These are phyloP conservation scores for Kodamaea sagamina DNA, from an alignment of 805 yeast genomes.

Conservation along the genomic window DNA sequence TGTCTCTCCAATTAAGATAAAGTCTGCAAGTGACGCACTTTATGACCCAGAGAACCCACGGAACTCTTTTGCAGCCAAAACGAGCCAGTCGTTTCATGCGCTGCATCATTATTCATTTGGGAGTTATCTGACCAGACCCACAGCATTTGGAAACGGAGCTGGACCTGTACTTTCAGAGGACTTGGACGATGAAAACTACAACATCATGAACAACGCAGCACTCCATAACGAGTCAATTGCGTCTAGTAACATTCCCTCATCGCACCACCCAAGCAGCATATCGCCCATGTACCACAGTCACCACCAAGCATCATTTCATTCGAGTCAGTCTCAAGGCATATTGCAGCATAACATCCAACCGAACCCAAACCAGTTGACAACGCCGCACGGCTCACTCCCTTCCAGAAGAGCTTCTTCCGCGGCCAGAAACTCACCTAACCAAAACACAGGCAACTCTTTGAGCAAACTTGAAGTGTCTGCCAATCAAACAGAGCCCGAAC, in stretches of 20 bases:
- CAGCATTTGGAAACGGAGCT: neutral
- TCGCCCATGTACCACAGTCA: conserved; percentile 2
- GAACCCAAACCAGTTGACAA: neutral
- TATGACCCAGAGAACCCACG: conserved; percentile 1
- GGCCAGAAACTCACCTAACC: conserved; percentile 8
- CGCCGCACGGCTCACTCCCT: conserved; percentile 16
- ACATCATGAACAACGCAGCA: conserved; percentile 19
- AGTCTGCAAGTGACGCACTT: conserved; percentile 12
- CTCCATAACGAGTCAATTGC: neutral
- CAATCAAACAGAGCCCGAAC: neutral
- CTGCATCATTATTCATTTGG: conserved; percentile 2
- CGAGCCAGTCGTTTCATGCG: neutral
- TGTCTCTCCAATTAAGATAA: conserved; percentile 11
- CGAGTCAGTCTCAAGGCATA: neutral
- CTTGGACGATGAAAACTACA: conserved; percentile 38
- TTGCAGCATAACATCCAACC: neutral
- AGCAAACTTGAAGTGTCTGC: neutral
- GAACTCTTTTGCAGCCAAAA: neutral
- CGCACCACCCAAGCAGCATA: neutral
- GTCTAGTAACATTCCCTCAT: neutral
- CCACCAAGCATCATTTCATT: conserved; percentile 1
- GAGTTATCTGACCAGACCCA: conserved; percentile 1
- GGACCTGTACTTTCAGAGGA: conserved; percentile 19
- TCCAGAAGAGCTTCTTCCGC: conserved; percentile 25
- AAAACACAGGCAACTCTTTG: conserved; percentile 10